Base-by-base conservation (phyloP, 805 yeast species). In the Saccharomycopsis microspora region DNA sequence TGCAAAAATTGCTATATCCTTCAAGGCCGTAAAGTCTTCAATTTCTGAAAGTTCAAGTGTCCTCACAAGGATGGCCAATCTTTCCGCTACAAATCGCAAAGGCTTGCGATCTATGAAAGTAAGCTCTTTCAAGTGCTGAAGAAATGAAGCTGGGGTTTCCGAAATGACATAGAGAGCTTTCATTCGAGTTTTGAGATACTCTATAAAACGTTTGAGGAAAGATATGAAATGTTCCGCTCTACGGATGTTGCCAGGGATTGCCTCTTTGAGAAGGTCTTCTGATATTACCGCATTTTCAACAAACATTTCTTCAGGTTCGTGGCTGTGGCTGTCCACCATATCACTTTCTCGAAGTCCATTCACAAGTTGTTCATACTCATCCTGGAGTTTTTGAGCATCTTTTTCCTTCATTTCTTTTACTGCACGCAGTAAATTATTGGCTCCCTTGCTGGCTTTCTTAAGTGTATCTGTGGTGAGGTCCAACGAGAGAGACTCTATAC, bases 161-260 rank as follows among this genome's bases (percentile, higher is more conserved):
- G 96, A 86, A 40, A 93, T 88, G 36, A 93, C 98, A 67, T 90
- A 96, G 44, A 94, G 66, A 3, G 93, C 96, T 67, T 93, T 94
- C 97, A 93, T 93, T 65, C 98, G 78, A 3, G 97, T 90, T 59
- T 90, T 93, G 58, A 93, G 68, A 64, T 93, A 93, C 60, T 93
- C 99, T 32, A 93, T 85, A 56, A 93, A 85, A 54, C 99, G 70
- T 58, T 89, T 86, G 62, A 93, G 71, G 59, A 93, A 93, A 3
- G 97, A 87, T 10, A 93, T 82, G 58, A 93, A 93, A 68, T 93
- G 98, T 60, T 94, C 97, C 0, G 97, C 99, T 58, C 95, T 79
- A 55, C 98, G 73, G 40, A 93, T 93, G 56, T 94, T 93, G 8
- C 99, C 99, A 0, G 99, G 99, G 7, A 93, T 80, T 0, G 97